These are phyloP conservation scores for Amphichorda felina DNA, from an alignment of 2,329 filamentous ascomycete genomes.

Conservation along the genomic window DNA sequence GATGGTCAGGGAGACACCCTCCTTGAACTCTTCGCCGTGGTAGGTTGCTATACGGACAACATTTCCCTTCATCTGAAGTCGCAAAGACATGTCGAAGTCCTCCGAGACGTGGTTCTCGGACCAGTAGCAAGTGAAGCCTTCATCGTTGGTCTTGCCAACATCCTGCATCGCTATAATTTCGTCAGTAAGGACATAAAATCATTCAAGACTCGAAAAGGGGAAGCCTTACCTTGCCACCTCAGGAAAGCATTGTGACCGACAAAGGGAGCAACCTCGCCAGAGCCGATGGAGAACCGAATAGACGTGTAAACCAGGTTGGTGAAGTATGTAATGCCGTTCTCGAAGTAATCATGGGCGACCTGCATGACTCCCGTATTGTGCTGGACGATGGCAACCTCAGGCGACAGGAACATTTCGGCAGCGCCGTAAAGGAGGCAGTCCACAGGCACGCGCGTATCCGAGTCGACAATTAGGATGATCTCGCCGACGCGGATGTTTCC, in stretches of 20 bases:
- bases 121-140: too few species aligned
- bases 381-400: constrained; percentile 60
- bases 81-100: constrained; percentile 65
- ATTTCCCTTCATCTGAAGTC: constrained; percentile 57
- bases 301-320: constrained; percentile 67
- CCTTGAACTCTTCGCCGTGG: constrained; percentile 58
- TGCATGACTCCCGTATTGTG: constrained; percentile 69
- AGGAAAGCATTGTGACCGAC: constrained; percentile 70
- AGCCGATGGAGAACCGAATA: constrained; percentile 58
- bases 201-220: neutral
- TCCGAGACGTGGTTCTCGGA: constrained; percentile 67
- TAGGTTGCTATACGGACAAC: constrained; percentile 58
- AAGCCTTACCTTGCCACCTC: constrained; percentile 48
- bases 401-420: constrained; percentile 58
- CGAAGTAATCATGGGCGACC: constrained; percentile 59
- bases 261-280: constrained; percentile 62
- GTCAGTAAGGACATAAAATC: too few species aligned
- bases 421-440: constrained; percentile 61
- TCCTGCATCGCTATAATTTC: too few species aligned
- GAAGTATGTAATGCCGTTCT: constrained; percentile 65
- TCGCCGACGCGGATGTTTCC: constrained; percentile 51
- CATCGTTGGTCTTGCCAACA: too few species aligned
- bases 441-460: constrained; percentile 54
- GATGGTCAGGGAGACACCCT: constrained; percentile 61
- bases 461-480: constrained; percentile 55